Evolutionary conservation across 169 alveolate genomes (phyloP), one percentile per base, ranked within the genome.

Genomic region (Miamiensis avidus): DNA sequence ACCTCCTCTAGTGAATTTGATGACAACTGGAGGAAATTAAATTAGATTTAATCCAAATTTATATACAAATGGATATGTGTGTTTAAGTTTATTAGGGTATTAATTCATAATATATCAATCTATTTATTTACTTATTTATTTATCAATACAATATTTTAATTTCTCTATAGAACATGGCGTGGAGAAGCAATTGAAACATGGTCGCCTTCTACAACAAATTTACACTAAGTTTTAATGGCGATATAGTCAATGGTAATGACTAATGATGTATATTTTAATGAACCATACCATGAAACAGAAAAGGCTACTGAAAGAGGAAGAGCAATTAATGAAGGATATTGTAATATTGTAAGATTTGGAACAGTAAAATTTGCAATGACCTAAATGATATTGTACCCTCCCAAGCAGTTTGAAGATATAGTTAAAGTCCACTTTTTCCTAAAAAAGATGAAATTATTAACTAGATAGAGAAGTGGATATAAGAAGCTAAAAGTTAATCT

Each of bases 101-200:
- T n/a, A n/a, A n/a, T n/a, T n/a, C n/a, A n/a, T n/a, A n/a, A n/a
- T n/a, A n/a, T n/a, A n/a, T n/a, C n/a, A n/a, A n/a, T n/a, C n/a
- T n/a, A n/a, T n/a, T n/a, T n/a, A n/a, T n/a, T n/a, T n/a, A n/a
- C n/a, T n/a, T n/a, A n/a, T n/a, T n/a, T n/a, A n/a, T n/a, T n/a
- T n/a, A n/a, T n/a, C n/a, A n/a, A n/a, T n/a, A n/a, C n/a, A n/a
- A n/a, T n/a, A n/a, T n/a, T n/a, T n/a, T n/a, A n/a, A n/a, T n/a
- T n/a, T n/a, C n/a, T n/a, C n/a, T n/a, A n/a, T n/a, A n/a, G n/a
- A 72, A 94, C 97, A 27, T 94, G 97, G 96, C 82, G 91, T 75
- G 97, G 95, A 30, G 90, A 89, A 30, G 87, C 93, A 0, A 84
- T 89, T 33, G 96, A 92, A 85, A 94, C 87, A 75, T 94, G 97